A percentile compares a stretch with the other conserved stretches of the same genome.
Conservation (phyloP, 441 rosid species). For the Daphne laureola region DNA sequence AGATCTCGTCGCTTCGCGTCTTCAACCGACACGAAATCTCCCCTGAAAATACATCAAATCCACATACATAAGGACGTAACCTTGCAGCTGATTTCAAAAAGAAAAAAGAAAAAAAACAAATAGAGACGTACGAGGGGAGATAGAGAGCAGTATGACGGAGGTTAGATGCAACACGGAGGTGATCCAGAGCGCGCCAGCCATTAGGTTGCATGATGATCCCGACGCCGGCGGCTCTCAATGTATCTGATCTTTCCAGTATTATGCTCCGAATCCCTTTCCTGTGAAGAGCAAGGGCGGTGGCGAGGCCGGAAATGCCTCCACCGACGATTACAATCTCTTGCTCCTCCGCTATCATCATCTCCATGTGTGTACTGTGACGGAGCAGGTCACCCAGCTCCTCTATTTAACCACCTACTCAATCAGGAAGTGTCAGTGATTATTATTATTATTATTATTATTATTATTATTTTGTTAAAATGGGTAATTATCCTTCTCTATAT, state of each 20-base stretch:
- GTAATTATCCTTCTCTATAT: too few species aligned
- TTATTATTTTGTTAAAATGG: too few species aligned
- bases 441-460: too few species aligned
- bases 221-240: constrained; percentile 32
- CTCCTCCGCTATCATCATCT: constrained; percentile 14
- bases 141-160: constrained; percentile 31
- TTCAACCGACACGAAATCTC: constrained; percentile 14
- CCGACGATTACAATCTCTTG: constrained; percentile 46
- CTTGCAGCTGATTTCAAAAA: too few species aligned
- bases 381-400: too few species aligned
- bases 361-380: not conserved
- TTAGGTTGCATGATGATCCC: constrained; percentile 40
- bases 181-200: constrained; percentile 55
- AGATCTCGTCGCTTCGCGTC: constrained; percentile 16
- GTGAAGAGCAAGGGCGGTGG: constrained; percentile 59
- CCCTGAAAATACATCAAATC: constrained; percentile 8
- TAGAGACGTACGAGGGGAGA: constrained; percentile 20
- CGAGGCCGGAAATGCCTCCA: constrained; percentile 59
- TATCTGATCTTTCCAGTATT: constrained; percentile 39
- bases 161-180: constrained; percentile 35
- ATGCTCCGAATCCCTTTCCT: constrained; percentile 42
- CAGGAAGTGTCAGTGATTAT: too few species aligned
- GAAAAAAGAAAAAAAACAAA: not conserved
- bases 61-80: too few species aligned
- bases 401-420: too few species aligned